These are phyloP conservation scores for Daedaleopsis nitida DNA, from an alignment of 768 basidiomycete species.

Conservation along the genomic window DNA sequence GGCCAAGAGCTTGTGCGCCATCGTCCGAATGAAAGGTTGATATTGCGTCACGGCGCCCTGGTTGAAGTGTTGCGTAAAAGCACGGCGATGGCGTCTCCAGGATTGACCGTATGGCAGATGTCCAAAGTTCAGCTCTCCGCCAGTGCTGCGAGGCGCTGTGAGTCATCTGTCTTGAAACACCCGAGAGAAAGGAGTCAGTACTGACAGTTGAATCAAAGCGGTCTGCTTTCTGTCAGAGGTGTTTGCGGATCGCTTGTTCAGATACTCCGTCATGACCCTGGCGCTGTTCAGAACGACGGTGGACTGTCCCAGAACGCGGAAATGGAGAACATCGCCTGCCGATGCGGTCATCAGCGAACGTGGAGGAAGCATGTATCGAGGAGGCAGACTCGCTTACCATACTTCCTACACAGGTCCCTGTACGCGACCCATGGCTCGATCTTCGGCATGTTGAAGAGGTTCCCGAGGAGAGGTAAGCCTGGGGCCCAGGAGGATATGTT, in stretches of 20 bases:
- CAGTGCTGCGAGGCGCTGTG: neutral
- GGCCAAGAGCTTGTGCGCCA: neutral
- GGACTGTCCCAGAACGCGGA: constrained; percentile 13
- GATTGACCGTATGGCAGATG: constrained; percentile 10
- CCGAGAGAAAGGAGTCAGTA: neutral
- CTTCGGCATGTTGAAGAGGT: constrained; percentile 6
- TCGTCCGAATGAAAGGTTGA: neutral
- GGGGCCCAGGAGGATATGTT: constrained; percentile 9
- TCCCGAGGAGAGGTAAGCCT: constrained; percentile 12
- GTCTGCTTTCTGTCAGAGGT: constrained; percentile 21
- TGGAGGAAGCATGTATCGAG: no score
- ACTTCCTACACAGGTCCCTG: neutral
- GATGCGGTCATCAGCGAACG: neutral
- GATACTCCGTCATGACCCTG: constrained; percentile 9
- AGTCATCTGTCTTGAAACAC: neutral
- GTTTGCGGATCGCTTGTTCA: constrained; percentile 22
- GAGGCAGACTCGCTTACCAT: neutral
- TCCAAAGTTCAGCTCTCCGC: neutral
- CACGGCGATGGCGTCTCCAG: constrained; percentile 13
- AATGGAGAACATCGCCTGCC: constrained; percentile 20
- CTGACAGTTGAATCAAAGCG: constrained; percentile 23
- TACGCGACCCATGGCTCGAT: constrained; percentile 7
- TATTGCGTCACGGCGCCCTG: neutral
- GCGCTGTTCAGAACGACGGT: constrained; percentile 15
- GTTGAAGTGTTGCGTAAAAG: constrained; percentile 9